These are phyloP conservation scores for Yamadazyma sp. DNA, from an alignment of 805 yeast species.

Conservation along the genomic window DNA sequence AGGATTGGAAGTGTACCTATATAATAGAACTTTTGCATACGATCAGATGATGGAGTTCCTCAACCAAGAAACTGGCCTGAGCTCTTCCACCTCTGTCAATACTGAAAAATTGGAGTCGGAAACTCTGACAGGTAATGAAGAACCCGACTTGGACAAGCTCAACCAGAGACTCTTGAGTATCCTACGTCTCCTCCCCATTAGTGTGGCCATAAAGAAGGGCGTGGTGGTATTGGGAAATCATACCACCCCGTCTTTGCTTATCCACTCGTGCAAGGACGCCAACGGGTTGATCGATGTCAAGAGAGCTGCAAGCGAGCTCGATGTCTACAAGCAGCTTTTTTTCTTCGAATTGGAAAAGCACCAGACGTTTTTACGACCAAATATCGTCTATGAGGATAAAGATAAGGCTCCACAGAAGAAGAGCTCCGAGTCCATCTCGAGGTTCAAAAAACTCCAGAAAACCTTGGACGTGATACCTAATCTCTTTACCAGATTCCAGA, in stretches of 20 bases:
- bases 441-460: slow-evolving; percentile 11
- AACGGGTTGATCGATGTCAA: slow-evolving; percentile 59
- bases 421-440: slow-evolving; percentile 4
- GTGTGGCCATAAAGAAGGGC: slow-evolving; percentile 58
- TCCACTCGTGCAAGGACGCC: slow-evolving; percentile 56
- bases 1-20: slow-evolving; percentile 82
- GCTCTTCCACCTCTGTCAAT: background rate
- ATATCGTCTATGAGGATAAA: slow-evolving; percentile 54
- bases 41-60: slow-evolving; percentile 54
- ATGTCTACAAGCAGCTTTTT: slow-evolving; percentile 51
- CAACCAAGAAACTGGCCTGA: slow-evolving; percentile 13
- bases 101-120: background rate
- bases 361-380: slow-evolving; percentile 65
- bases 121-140: background rate
- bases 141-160: slow-evolving; percentile 2
- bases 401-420: slow-evolving; percentile 6
- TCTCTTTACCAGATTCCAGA: slow-evolving; percentile 4
- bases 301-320: slow-evolving; percentile 47
- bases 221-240: slow-evolving; percentile 79
- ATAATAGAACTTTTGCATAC: slow-evolving; percentile 78
- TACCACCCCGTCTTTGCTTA: slow-evolving; percentile 69
- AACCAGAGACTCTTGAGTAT: slow-evolving; percentile 18
- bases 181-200: slow-evolving; percentile 57
- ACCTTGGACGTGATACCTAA: slow-evolving; percentile 8
- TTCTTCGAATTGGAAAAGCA: slow-evolving; percentile 50